These are phyloP conservation scores for Tuber aestivum DNA, from an alignment of 495 filamentous ascomycete genomes.

Conservation along the genomic window DNA sequence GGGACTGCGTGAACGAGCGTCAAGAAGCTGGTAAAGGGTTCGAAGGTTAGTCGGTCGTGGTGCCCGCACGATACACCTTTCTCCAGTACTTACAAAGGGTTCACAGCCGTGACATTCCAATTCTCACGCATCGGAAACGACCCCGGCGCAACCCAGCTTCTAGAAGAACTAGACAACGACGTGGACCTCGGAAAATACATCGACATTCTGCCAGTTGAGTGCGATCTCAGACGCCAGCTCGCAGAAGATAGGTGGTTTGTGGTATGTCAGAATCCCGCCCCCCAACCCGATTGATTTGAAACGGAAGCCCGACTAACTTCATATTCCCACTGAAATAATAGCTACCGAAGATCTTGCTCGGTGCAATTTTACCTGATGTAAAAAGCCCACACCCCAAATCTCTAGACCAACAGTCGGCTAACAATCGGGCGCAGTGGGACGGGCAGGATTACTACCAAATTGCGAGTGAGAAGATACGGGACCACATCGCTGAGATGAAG, in stretches of 20 bases:
- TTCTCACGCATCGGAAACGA: slow-evolving; percentile 68
- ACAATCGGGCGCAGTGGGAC: not conserved
- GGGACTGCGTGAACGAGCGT: not conserved
- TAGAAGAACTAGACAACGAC: slow-evolving; percentile 57
- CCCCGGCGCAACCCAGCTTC: slow-evolving; percentile 55
- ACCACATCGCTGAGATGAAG: too few species aligned
- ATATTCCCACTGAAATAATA: not conserved
- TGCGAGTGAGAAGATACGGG: too few species aligned
- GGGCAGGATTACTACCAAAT: too few species aligned
- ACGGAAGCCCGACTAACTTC: not conserved
- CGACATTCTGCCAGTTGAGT: slow-evolving; percentile 42
- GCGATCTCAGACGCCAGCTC: not conserved
- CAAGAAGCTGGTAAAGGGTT: not conserved
- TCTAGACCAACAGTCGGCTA: not conserved
- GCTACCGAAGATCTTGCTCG: not conserved
- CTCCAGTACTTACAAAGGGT: slow-evolving; percentile 20
- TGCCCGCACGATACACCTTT: slow-evolving; percentile 3
- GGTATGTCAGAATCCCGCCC: not conserved
- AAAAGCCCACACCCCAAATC: not conserved
- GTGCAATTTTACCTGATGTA: not conserved
- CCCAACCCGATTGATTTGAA: not conserved
- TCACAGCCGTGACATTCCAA: slow-evolving; percentile 57
- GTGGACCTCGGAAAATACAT: slow-evolving; percentile 54
- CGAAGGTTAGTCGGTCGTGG: too few species aligned
- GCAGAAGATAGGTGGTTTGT: not conserved